These are phyloP conservation scores for Lipomyces yamanashiensis DNA, from an alignment of 805 yeast species.

Conservation along the genomic window DNA sequence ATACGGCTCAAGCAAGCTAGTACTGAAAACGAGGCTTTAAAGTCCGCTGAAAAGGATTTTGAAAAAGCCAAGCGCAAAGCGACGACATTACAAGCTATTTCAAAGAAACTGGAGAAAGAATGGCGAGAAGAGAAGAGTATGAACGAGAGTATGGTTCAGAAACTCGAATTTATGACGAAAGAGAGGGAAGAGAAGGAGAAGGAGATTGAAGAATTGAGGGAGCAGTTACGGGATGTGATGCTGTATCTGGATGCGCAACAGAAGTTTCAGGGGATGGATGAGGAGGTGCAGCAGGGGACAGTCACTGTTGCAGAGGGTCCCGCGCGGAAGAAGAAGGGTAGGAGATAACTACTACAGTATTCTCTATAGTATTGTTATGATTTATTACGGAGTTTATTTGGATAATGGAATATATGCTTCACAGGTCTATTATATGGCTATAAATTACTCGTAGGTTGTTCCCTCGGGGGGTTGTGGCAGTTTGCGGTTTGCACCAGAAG, in stretches of 20 bases:
- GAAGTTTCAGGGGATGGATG: slow-evolving; percentile 70
- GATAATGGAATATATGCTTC: background rate
- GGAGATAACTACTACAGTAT: background rate
- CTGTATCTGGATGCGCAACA: slow-evolving; percentile 74
- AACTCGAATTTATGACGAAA: slow-evolving; percentile 47
- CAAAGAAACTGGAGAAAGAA: slow-evolving; percentile 45
- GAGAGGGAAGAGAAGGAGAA: slow-evolving; percentile 39
- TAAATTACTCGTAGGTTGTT: slow-evolving; percentile 53
- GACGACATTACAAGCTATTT: slow-evolving; percentile 37
- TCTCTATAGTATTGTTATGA: background rate
- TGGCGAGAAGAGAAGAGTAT: slow-evolving; percentile 56
- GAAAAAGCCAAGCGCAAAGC: slow-evolving; percentile 28
- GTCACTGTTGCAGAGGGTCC: slow-evolving; percentile 50
- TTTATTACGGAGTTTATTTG: background rate
- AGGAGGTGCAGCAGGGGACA: slow-evolving; percentile 74
- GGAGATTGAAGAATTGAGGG: slow-evolving; percentile 43
- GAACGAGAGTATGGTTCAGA: slow-evolving; percentile 49
- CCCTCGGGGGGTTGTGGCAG: slow-evolving; percentile 93
- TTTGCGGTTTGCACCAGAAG: slow-evolving; percentile 77
- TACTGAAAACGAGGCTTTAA: slow-evolving; percentile 20
- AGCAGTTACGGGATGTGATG: slow-evolving; percentile 66
- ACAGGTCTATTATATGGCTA: background rate
- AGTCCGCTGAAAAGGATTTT: slow-evolving; percentile 24
- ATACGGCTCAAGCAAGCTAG: slow-evolving; percentile 9
- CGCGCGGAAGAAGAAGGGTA: slow-evolving; percentile 26